phyloP scores from a whole-genome alignment of 2,329 filamentous ascomycete genomes.

The Ophiosphaerella herpotricha region DNA sequence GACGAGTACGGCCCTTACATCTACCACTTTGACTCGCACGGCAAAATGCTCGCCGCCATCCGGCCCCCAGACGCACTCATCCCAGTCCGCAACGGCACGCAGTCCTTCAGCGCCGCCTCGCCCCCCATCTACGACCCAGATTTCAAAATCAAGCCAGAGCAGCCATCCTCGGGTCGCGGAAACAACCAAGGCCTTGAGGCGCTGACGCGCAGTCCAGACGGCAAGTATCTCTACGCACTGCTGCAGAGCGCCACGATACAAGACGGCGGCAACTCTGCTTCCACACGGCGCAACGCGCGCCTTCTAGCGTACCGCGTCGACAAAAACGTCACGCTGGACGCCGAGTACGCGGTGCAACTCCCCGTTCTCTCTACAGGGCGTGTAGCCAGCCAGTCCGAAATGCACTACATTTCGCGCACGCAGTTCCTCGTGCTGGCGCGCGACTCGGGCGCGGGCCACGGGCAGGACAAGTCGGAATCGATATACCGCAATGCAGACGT shows the following conservation, averaged over 20 bases:
- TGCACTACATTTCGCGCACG: conserved; percentile 65
- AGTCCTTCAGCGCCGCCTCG: conserved; percentile 67
- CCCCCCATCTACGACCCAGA: conserved; percentile 64
- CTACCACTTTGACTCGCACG: conserved; percentile 65
- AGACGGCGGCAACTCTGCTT: conserved; percentile 59
- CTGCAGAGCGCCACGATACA: conserved; percentile 65
- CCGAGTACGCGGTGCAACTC: conserved; percentile 70
- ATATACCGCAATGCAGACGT: conserved; percentile 72
- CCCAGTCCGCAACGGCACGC: conserved; percentile 64
- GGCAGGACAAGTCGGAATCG: conserved; percentile 57
- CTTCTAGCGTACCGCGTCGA: conserved; percentile 67
- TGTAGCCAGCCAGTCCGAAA: conserved; percentile 70
- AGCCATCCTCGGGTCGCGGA: conserved; percentile 65
- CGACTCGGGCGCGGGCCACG: conserved; percentile 65
- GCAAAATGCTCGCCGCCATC: conserved; percentile 66
- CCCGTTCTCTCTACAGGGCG: conserved; percentile 61
- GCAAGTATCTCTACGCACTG: conserved; percentile 66
- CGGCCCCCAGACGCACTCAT: conserved; percentile 68
- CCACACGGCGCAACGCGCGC: conserved; percentile 62
- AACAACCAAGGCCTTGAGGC: conserved; percentile 81
- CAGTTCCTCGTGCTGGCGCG: conserved; percentile 71
- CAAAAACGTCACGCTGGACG: conserved; percentile 53
- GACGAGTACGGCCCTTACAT: conserved; percentile 64
- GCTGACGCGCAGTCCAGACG: conserved; percentile 65
- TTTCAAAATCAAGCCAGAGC: conserved; percentile 56